These are phyloP conservation scores for Meredithiella fracta DNA, from an alignment of 2,329 filamentous ascomycete genomes.

Conservation along the genomic window DNA sequence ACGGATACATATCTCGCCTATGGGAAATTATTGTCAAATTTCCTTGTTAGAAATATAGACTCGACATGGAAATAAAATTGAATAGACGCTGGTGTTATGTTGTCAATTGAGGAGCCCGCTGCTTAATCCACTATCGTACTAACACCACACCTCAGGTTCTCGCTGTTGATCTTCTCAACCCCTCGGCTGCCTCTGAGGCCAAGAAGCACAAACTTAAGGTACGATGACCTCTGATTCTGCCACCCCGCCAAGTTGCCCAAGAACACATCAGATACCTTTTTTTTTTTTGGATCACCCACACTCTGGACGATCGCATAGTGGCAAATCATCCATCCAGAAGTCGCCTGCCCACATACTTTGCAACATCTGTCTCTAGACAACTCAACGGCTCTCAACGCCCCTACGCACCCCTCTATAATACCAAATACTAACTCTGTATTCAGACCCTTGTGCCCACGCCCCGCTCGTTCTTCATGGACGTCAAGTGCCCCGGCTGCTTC, in stretches of 20 bases:
- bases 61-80: slow-evolving; percentile 15
- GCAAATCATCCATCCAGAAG: not conserved
- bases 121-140: slow-evolving; percentile 25
- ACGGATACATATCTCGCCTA: not conserved
- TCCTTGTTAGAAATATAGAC: slow-evolving; percentile 13
- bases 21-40: not conserved
- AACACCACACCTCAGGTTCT: slow-evolving; percentile 60
- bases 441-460: slow-evolving; percentile 88
- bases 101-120: slow-evolving; percentile 15
- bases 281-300: not conserved
- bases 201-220: slow-evolving; percentile 99
- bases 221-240: slow-evolving; percentile 20
- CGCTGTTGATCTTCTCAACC: slow-evolving; percentile 99
- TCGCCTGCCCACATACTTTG: slow-evolving; percentile 10
- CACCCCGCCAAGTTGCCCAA: not conserved
- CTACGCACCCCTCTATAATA: not conserved
- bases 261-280: not conserved
- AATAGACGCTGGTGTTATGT: slow-evolving; percentile 14
- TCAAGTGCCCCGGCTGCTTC: slow-evolving; percentile 99
- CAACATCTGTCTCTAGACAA: slow-evolving; percentile 8
- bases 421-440: not conserved
- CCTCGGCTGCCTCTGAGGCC: slow-evolving; percentile 89
- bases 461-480: slow-evolving; percentile 99
- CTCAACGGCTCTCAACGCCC: not conserved
- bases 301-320: not conserved